Conservation (phyloP, 2,329 filamentous ascomycete species). For the Paraphaeosphaeria minitans region DNA sequence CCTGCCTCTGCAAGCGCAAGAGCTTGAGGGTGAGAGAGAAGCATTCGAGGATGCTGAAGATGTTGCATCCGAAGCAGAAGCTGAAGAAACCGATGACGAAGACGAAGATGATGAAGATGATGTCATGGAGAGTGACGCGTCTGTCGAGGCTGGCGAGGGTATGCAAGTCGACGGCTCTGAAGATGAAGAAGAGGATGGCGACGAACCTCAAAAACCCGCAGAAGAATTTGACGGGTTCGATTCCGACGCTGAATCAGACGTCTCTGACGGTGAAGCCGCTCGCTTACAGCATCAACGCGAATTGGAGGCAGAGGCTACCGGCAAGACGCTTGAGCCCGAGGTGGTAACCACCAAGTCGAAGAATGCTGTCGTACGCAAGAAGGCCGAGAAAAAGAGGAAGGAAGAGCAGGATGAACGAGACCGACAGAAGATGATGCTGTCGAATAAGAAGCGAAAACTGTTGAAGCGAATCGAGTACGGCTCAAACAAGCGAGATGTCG, state of each 20-base stretch:
- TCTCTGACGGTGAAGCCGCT: slow-evolving; percentile 62
- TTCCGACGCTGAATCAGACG: slow-evolving; percentile 53
- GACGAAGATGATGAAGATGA: slow-evolving; percentile 35
- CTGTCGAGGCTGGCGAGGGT: slow-evolving; percentile 55
- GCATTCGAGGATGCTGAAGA: slow-evolving; percentile 64
- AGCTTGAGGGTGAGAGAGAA: slow-evolving; percentile 83
- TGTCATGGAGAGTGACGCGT: slow-evolving; percentile 47
- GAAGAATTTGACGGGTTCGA: slow-evolving; percentile 57
- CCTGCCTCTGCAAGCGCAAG: slow-evolving; percentile 81
- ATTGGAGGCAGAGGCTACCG: slow-evolving; percentile 88
- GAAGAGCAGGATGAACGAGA: slow-evolving; percentile 86
- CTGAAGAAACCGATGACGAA: slow-evolving; percentile 48
- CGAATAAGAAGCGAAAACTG: slow-evolving; percentile 95
- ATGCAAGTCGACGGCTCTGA: slow-evolving; percentile 56
- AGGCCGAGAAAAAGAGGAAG: slow-evolving; percentile 63
- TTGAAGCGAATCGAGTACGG: slow-evolving; percentile 97
- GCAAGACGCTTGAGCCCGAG: slow-evolving; percentile 55
- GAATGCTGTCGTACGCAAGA: slow-evolving; percentile 72
- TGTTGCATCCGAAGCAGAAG: slow-evolving; percentile 48
- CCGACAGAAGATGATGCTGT: slow-evolving; percentile 96
- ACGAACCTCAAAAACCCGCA: slow-evolving; percentile 22
- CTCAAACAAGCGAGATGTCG: slow-evolving; percentile 89
- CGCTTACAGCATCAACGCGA: slow-evolving; percentile 81
- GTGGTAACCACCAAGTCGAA: slow-evolving; percentile 57
- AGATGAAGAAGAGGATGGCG: slow-evolving; percentile 54